phyloP scores from a whole-genome alignment of 257 asterid species.

The Rehmannia glutinosa region DNA sequence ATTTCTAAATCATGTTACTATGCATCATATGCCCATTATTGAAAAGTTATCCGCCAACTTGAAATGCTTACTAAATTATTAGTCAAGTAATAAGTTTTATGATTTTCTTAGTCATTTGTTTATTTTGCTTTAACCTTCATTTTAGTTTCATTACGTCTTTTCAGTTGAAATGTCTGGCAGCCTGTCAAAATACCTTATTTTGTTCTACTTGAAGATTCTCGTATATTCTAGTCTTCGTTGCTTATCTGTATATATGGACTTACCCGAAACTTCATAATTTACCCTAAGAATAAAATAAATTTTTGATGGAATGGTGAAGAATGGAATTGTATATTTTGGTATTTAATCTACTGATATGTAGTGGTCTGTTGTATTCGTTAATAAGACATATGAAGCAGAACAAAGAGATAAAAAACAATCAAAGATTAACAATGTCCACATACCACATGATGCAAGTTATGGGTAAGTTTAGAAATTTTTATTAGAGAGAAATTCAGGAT shows the following conservation, averaged over 20 bases:
- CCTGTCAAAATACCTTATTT: no score
- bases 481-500: neutral
- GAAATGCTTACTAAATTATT: no score
- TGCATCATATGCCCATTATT: neutral
- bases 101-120: neutral
- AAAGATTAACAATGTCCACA: slow-evolving; percentile 49
- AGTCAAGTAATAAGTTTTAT: slow-evolving; percentile 3
- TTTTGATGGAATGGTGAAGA: neutral
- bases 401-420: slow-evolving; percentile 69
- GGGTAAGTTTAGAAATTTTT: slow-evolving; percentile 48
- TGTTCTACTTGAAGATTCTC: no score
- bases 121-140: neutral
- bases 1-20: neutral
- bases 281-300: neutral
- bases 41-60: no score
- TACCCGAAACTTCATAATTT: no score
- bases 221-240: no score
- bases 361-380: slow-evolving; percentile 7
- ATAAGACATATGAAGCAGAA: slow-evolving; percentile 84
- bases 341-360: neutral
- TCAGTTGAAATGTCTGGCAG: no score
- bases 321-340: neutral
- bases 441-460: slow-evolving; percentile 78
- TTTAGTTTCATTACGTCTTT: neutral
- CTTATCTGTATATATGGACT: no score